These are phyloP conservation scores for Canavalia ensiformis DNA, from an alignment of 306 rosid species.

Conservation along the genomic window DNA sequence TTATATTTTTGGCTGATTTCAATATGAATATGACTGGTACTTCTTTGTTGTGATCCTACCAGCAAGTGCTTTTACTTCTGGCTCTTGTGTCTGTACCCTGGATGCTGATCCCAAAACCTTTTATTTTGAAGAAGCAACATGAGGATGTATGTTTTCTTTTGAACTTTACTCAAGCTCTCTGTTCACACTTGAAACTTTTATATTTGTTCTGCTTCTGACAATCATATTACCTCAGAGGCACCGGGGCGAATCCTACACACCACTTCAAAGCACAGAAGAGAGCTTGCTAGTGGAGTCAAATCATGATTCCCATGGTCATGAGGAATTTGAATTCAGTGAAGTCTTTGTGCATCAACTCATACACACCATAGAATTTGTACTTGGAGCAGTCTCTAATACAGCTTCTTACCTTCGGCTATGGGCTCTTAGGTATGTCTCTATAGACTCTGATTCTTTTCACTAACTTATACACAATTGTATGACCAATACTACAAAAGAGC, in stretches of 20 bases:
- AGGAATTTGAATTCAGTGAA: slow-evolving; percentile 92
- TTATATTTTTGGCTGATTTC: neutral
- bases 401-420: slow-evolving; percentile 99
- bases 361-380: slow-evolving; percentile 94
- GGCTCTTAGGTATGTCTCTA: slow-evolving; percentile 90
- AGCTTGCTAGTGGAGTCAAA: slow-evolving; percentile 76
- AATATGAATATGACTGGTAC: slow-evolving; percentile 17
- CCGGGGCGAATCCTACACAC: slow-evolving; percentile 74
- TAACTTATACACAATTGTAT: neutral
- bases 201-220: slow-evolving; percentile 47
- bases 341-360: slow-evolving; percentile 92
- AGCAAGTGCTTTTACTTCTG: slow-evolving; percentile 79
- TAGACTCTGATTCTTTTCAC: neutral
- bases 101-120: slow-evolving; percentile 99
- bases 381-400: slow-evolving; percentile 93
- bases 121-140: slow-evolving; percentile 91
- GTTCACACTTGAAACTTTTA: slow-evolving; percentile 5
- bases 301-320: slow-evolving; percentile 86
- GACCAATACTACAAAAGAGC: neutral
- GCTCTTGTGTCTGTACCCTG: slow-evolving; percentile 94
- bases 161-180: neutral
- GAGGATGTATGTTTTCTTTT: slow-evolving; percentile 64
- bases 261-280: slow-evolving; percentile 76
- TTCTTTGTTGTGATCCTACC: slow-evolving; percentile 47
- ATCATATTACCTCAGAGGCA: slow-evolving; percentile 72